A percentile compares a stretch with the other conserved stretches of the same genome.
Evolutionary conservation across 345 rosid species (phyloP).

Genomic region (Lepidium didymum): DNA sequence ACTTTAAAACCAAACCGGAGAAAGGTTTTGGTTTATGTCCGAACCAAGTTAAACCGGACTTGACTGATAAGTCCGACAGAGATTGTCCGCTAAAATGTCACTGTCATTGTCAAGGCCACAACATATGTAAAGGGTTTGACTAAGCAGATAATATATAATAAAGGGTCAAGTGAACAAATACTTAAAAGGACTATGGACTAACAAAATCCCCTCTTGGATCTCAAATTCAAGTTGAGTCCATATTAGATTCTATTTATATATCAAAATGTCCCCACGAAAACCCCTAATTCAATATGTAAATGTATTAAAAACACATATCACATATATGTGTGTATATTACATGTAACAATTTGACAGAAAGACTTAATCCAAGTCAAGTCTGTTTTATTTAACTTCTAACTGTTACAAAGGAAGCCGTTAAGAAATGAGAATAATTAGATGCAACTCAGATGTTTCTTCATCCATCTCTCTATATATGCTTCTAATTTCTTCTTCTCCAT

Average conservation of each 20-base stretch:
- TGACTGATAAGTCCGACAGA: neutral
- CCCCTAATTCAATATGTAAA: neutral
- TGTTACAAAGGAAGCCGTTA: constrained; percentile 13
- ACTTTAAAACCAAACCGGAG: neutral
- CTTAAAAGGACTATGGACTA: neutral
- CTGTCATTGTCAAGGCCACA: neutral
- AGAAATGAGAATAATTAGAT: neutral
- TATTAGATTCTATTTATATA: neutral
- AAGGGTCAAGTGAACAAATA: neutral
- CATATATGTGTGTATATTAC: neutral
- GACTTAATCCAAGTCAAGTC: constrained; percentile 20
- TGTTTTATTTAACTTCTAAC: neutral
- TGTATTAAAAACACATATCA: neutral
- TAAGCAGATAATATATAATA: neutral
- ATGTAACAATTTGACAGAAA: neutral
- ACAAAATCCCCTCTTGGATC: constrained; percentile 6
- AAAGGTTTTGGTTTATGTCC: neutral
- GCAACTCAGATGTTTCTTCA: neutral
- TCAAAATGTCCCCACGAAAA: neutral
- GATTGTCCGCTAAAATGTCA: constrained; percentile 14
- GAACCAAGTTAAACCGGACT: neutral
- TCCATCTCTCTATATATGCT: constrained; percentile 4
- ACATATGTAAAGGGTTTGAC: neutral
- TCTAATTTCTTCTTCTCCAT: neutral
- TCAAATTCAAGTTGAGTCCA: constrained; percentile 9